Base-by-base conservation (phyloP, 352 stramenopile genomes). In the Phytophthora capsici region DNA sequence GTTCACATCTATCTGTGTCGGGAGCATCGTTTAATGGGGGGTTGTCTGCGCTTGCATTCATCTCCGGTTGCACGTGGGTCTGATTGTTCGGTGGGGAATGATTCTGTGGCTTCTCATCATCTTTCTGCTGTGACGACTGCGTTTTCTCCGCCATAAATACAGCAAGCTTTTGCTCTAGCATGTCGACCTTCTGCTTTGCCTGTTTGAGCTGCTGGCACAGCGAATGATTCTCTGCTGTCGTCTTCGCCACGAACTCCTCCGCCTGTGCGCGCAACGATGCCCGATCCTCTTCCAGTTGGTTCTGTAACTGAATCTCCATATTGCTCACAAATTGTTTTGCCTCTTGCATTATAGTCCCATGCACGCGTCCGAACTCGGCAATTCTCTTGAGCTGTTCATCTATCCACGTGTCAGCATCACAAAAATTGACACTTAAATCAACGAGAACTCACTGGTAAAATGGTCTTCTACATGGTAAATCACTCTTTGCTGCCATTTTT, bases 341-440 rank as follows among this genome's bases (percentile, higher is more conserved):
- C 57, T 93, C 82, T 20, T 84, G 77, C 30, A 91, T 54, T 9
- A 93, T 64, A 38, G 68, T 89, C 3, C 78, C 80, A 60, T 90
- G 82, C 13, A 89, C 82, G 28, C 84, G 81, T 25, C 84, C 84
- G 55, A 93, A 93, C 55, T 93, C 84, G 1, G 80, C 77, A 53
- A 93, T 93, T 32, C 84, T 77, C 66, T 91, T 93, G 17, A 93
- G 62, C 61, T 93, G 84, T 40, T 93, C 80, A 54, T 89, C 84
- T 93, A 38, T 10, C 25, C 9, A 63, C 40, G 46, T 25, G 34
- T 71, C 46, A 70, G 60, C 7, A 38, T 16, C 26, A 8, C 2
- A 40, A 23, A 16, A 3, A 50, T 20, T 8, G n/a, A 40, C n/a
- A 44, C 9, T 17, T 17, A 6, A 22, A 50, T 16, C 45, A 60